Conservation (phyloP, 2,329 filamentous ascomycete genomes). For the Cordyceps pruinosa region DNA sequence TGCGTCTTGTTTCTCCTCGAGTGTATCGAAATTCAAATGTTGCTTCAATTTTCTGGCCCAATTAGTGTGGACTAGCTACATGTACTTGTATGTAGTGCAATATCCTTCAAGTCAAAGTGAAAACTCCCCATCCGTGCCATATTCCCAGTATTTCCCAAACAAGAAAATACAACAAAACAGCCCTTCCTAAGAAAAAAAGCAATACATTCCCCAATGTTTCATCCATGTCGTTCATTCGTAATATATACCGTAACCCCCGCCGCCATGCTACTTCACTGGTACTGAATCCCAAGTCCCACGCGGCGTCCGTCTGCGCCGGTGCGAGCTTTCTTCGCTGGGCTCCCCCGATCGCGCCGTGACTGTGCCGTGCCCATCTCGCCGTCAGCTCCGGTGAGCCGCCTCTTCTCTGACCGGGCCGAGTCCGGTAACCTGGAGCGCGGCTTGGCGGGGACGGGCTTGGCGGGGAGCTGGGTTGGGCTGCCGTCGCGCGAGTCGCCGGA, state of each 20-base stretch:
- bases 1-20: too few species aligned
- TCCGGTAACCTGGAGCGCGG: conserved; percentile 35
- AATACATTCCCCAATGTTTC: not conserved
- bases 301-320: conserved; percentile 33
- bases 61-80: not conserved
- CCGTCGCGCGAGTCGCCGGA: conserved; percentile 37
- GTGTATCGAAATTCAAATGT: not conserved
- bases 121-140: not conserved
- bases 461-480: conserved; percentile 30
- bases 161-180: not conserved
- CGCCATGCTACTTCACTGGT: conserved; percentile 23
- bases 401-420: conserved; percentile 41
- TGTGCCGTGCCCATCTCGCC: conserved; percentile 25
- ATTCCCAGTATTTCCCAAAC: not conserved
- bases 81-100: not conserved
- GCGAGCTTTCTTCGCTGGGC: conserved; percentile 46
- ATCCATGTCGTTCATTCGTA: not conserved
- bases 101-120: not conserved
- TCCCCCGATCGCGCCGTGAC: conserved; percentile 26
- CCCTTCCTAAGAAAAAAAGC: not conserved
- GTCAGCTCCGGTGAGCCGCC: conserved; percentile 38
- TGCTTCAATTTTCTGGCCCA: too few species aligned
- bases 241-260: not conserved
- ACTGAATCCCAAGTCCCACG: conserved; percentile 49
- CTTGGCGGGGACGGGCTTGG: conserved; percentile 34